Percentiles rank a stretch among this genome's conserved stretches.
phyloP scores from a whole-genome alignment of 139 green algal species.

The Mychonastes homosphaera region DNA sequence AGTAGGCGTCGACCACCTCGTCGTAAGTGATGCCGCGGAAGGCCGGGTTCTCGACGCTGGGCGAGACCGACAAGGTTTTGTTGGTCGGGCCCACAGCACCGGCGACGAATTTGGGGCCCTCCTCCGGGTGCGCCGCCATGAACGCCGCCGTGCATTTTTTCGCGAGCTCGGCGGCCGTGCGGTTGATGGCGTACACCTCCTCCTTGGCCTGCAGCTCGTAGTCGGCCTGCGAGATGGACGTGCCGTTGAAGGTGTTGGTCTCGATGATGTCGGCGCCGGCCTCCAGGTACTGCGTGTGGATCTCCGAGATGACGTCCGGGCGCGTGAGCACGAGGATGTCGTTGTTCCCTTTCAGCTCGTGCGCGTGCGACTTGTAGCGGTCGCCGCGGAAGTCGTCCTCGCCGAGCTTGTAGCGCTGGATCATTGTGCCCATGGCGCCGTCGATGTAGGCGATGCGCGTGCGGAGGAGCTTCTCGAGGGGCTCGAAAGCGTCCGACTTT shows the following conservation, averaged over 20 bases:
- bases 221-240: conserved; percentile 82
- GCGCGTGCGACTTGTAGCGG: conserved; percentile 51
- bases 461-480: conserved; percentile 69
- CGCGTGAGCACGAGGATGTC: conserved; percentile 91
- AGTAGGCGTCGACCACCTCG: conserved; percentile 88
- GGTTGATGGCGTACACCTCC: conserved; percentile 88
- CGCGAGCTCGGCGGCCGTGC: conserved; percentile 67
- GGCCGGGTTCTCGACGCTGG: conserved; percentile 94
- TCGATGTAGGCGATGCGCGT: conserved; percentile 92
- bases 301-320: conserved; percentile 85
- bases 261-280: conserved; percentile 94
- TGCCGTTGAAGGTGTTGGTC: conserved; percentile 99
- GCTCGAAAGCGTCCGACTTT: conserved; percentile 37
- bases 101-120: conserved; percentile 80
- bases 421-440: conserved; percentile 91
- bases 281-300: conserved; percentile 86
- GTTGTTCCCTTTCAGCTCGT: conserved; percentile 98
- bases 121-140: conserved; percentile 62
- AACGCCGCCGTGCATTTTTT: conserved; percentile 58
- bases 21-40: conserved; percentile 90
- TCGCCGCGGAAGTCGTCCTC: conserved; percentile 87
- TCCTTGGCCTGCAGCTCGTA: conserved; percentile 73
- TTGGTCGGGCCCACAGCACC: conserved; percentile 93
- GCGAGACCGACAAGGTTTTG: conserved; percentile 91
- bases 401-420: conserved; percentile 74